phyloP scores from a whole-genome alignment of 108 stramenopile genomes.

The Pelagomonas calceolata region DNA sequence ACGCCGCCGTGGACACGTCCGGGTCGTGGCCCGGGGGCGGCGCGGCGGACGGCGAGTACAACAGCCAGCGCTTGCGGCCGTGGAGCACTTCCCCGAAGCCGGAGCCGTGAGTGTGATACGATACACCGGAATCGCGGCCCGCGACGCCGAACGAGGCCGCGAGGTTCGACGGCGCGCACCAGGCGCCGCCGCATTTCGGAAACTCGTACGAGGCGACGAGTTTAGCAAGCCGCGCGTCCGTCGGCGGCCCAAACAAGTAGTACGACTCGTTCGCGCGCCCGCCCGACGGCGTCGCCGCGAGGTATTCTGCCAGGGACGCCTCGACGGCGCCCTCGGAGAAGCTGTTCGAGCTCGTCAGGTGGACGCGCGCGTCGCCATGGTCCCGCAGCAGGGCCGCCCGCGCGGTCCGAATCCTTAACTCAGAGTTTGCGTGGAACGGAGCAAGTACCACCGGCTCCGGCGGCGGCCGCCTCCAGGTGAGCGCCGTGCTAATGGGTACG shows the following conservation, averaged over 20 bases:
- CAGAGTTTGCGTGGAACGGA: background rate
- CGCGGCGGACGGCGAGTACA: constrained; percentile 14
- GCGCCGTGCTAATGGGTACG: too few relatives aligned
- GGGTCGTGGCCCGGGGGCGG: background rate
- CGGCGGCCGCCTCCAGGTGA: background rate
- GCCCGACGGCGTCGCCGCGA: too few relatives aligned
- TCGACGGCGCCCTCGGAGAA: background rate
- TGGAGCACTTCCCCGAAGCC: constrained; percentile 20
- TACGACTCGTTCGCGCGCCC: too few relatives aligned
- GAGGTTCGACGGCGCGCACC: background rate
- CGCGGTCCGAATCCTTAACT: background rate
- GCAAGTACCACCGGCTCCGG: background rate
- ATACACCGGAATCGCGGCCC: constrained; percentile 9
- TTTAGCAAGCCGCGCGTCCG: background rate
- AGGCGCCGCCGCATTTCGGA: background rate
- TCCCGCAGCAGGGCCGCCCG: background rate
- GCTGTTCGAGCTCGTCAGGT: background rate
- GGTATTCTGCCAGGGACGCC: background rate
- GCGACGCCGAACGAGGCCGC: constrained; percentile 6
- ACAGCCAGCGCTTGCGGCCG: constrained; percentile 26
- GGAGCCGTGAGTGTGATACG: constrained; percentile 21
- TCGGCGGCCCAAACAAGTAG: background rate
- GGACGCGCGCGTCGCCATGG: background rate
- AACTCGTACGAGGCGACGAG: background rate
- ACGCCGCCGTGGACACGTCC: background rate